Conservation (phyloP, 1,284 basidiomycete species). For the Ceratobasidium papillatum region DNA sequence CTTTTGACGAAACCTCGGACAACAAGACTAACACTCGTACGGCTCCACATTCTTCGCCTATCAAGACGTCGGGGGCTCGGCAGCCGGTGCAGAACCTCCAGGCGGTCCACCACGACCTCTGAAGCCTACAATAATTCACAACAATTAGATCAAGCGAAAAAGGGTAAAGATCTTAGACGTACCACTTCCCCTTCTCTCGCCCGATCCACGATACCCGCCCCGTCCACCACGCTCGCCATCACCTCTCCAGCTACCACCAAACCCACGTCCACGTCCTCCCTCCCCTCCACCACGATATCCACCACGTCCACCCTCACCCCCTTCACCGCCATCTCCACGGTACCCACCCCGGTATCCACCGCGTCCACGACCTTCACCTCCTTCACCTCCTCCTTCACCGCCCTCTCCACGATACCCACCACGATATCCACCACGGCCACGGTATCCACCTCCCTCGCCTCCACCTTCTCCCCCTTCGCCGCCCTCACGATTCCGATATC, state of each 20-base stretch:
- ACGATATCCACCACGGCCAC: slow-evolving; percentile 17
- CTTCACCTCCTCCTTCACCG: neutral
- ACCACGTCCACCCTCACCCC: neutral
- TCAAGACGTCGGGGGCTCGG: too few species aligned
- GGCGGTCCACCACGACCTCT: too few species aligned
- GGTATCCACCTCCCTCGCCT: neutral
- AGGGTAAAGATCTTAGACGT: neutral
- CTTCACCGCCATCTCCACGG: neutral
- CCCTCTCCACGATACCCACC: neutral
- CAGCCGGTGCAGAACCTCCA: too few species aligned
- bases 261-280: neutral
- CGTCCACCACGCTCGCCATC: neutral
- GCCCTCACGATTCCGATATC: slow-evolving; percentile 9
- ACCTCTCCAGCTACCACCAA: neutral
- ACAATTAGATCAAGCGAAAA: too few species aligned
- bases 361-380: slow-evolving; percentile 10
- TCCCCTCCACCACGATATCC: slow-evolving; percentile 7
- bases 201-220: neutral
- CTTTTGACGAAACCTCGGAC: too few species aligned
- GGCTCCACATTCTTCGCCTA: neutral
- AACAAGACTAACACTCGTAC: too few species aligned
- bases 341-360: neutral
- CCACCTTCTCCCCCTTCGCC: slow-evolving; percentile 26
- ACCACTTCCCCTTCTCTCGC: slow-evolving; percentile 5
- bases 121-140: too few species aligned